Conservation (phyloP, 116 monocot species). For the Trichopus zeylanicus region DNA sequence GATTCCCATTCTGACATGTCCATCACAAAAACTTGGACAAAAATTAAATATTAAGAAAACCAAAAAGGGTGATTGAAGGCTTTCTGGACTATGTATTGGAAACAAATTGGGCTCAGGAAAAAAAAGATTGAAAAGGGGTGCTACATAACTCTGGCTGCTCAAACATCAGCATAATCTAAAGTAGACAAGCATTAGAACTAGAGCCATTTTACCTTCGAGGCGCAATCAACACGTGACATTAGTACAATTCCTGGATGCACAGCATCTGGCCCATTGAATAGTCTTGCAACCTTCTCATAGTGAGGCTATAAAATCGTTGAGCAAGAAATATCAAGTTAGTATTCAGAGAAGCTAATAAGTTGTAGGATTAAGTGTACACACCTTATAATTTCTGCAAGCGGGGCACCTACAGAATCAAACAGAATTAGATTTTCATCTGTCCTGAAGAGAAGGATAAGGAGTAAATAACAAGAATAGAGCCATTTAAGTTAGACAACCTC, state of each 20-base stretch:
- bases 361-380: constrained; percentile 15
- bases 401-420: constrained; percentile 62
- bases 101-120: too few relatives aligned
- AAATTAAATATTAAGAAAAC: too few relatives aligned
- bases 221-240: constrained; percentile 90
- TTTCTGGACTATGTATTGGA: too few relatives aligned
- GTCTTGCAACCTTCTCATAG: constrained; percentile 89
- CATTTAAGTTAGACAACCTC: neutral
- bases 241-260: constrained; percentile 84
- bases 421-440: constrained; percentile 4
- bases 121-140: too few relatives aligned
- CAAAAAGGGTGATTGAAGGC: too few relatives aligned
- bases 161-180: too few relatives aligned
- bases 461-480: neutral
- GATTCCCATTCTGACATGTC: too few relatives aligned
- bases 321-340: constrained; percentile 3
- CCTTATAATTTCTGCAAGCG: constrained; percentile 99
- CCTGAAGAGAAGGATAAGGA: neutral
- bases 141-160: too few relatives aligned
- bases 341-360: constrained; percentile 8
- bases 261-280: constrained; percentile 87
- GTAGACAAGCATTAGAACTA: too few relatives aligned
- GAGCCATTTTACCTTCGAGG: constrained; percentile 59
- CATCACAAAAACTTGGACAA: too few relatives aligned
- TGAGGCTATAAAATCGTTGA: constrained; percentile 56